phyloP scores from a whole-genome alignment of 306 rosid genomes.

The Quercus mongolica region DNA sequence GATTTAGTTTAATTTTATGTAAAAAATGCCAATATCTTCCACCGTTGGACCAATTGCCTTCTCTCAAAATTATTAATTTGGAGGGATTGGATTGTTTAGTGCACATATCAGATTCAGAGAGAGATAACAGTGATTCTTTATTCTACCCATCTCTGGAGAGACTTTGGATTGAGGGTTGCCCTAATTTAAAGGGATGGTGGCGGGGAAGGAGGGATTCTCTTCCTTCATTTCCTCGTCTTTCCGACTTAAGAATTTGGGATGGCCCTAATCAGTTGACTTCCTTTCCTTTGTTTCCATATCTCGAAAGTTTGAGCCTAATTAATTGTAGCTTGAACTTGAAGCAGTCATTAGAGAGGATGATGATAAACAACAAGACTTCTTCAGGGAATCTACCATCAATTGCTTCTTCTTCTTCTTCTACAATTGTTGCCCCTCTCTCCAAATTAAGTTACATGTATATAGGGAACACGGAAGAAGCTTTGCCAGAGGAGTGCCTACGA shows the following conservation, averaged over 20 bases:
- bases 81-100: rapidly evolving
- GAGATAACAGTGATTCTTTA: not conserved
- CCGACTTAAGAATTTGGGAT: rapidly evolving
- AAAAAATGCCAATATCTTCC: no score
- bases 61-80: rapidly evolving
- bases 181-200: constrained; percentile 25
- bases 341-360: not conserved
- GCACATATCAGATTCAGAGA: not conserved
- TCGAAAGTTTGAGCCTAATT: rapidly evolving
- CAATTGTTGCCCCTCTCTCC: not conserved
- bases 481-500: not conserved
- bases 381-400: not conserved
- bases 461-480: not conserved
- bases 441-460: rapidly evolving
- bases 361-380: not conserved
- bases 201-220: not conserved
- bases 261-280: not conserved
- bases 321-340: not conserved
- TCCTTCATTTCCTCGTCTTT: not conserved
- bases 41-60: no score
- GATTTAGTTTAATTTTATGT: rapidly evolving
- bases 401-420: not conserved
- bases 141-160: constrained; percentile 13
- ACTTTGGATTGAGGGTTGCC: rapidly evolving
- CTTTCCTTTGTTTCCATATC: constrained; percentile 6